Percentiles rank a stretch among this genome's conserved stretches.
phyloP scores from a whole-genome alignment of 257 asterid species.

The Linderniella brevidens region DNA sequence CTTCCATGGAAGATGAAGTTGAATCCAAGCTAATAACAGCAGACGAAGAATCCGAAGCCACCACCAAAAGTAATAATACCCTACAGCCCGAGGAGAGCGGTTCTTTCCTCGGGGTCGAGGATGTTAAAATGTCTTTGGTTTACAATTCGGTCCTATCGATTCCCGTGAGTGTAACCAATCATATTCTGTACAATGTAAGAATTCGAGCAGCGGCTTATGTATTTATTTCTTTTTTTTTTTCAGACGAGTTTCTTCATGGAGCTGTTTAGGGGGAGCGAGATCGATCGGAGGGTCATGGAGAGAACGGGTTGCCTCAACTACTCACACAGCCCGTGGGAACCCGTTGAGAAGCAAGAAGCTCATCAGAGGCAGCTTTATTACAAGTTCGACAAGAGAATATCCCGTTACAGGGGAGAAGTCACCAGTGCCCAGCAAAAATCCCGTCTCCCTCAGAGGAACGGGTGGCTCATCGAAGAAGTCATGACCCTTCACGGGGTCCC shows the following conservation, averaged over 20 bases:
- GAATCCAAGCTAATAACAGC: constrained; percentile 11
- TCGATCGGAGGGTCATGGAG: constrained; percentile 83
- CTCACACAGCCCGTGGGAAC: constrained; percentile 82
- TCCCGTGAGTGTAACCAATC: constrained; percentile 52
- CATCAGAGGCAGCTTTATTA: constrained; percentile 77
- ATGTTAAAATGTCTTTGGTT: constrained; percentile 51
- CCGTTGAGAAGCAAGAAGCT: constrained; percentile 60
- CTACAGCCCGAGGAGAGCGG: constrained; percentile 61
- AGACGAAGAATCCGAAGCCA: constrained; percentile 63
- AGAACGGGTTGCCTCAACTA: constrained; percentile 79
- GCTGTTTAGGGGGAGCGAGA: constrained; percentile 69
- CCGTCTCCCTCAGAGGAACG: constrained; percentile 36
- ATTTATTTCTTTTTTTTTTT: background rate
- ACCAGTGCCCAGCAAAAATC: constrained; percentile 94
- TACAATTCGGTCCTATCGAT: constrained; percentile 66
- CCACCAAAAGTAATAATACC: too few relatives aligned
- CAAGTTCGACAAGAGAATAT: constrained; percentile 64
- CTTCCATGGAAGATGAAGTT: constrained; percentile 49
- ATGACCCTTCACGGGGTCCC: constrained; percentile 96
- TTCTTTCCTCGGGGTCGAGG: constrained; percentile 50
- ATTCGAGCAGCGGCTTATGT: background rate
- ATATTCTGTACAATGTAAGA: background rate
- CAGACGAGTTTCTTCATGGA: constrained; percentile 86
- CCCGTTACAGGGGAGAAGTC: constrained; percentile 83
- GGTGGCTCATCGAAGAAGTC: constrained; percentile 92